Percentiles rank a stretch among this genome's conserved stretches.
phyloP scores from a whole-genome alignment of 192 early-diverging fungal genomes.

The Backusella mclennaniae region DNA sequence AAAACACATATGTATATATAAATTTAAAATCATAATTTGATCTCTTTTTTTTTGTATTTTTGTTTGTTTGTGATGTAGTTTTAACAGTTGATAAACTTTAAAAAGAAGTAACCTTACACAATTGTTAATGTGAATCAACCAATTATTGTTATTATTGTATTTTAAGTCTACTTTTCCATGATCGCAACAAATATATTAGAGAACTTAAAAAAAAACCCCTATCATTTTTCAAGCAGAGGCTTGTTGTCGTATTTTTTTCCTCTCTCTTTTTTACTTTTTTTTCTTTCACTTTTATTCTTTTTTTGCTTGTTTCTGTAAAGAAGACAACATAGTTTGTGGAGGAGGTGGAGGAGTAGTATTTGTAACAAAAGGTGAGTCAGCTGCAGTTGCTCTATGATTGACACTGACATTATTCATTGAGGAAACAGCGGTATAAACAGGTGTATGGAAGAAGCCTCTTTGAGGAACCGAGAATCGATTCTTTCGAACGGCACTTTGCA shows the following conservation, averaged over 20 bases:
- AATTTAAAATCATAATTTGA: neutral
- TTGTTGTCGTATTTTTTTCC: neutral
- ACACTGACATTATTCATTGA: constrained; percentile 13
- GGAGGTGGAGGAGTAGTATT: neutral
- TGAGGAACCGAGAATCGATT: neutral
- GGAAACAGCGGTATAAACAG: neutral
- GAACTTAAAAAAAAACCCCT: no score
- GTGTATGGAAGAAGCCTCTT: constrained; percentile 18
- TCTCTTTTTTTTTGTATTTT: neutral
- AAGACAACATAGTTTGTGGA: neutral
- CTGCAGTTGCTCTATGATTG: neutral
- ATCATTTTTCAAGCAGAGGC: neutral
- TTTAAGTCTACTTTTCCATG: neutral
- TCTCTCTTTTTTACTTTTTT: neutral
- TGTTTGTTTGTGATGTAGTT: neutral
- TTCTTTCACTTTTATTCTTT: neutral
- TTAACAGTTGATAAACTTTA: neutral
- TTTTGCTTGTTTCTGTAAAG: constrained; percentile 12
- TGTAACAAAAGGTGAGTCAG: neutral
- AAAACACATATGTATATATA: neutral
- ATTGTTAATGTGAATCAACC: no score
- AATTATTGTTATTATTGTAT: neutral
- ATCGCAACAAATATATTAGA: no score
- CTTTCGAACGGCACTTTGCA: neutral
- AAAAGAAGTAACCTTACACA: neutral